Conservation (phyloP, 2,329 filamentous ascomycete genomes). For the Cladophialophora immunda region DNA sequence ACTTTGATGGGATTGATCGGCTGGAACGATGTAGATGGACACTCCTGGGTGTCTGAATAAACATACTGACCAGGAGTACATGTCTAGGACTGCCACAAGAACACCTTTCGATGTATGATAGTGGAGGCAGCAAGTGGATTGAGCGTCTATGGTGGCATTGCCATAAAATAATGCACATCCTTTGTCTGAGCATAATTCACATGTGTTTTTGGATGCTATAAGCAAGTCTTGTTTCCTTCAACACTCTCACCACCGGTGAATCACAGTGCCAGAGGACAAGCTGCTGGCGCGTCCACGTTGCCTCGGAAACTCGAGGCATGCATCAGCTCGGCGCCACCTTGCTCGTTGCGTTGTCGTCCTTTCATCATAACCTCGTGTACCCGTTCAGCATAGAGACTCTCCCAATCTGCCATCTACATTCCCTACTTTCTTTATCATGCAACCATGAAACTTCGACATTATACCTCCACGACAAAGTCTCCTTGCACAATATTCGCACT, state of each 20-base stretch:
- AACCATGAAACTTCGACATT: not conserved
- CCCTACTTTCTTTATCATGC: not conserved
- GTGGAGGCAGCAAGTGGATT: not conserved
- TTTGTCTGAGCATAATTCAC: not conserved
- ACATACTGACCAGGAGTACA: not conserved
- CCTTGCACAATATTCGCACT: constrained; percentile 61
- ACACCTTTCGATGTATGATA: not conserved
- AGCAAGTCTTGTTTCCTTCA: not conserved
- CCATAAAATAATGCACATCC: not conserved
- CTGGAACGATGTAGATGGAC: not conserved
- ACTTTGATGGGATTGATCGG: constrained; percentile 23
- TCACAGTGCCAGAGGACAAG: not conserved
- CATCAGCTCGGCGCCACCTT: not conserved
- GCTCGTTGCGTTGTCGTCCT: not conserved
- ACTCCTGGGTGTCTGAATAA: not conserved
- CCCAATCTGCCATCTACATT: not conserved
- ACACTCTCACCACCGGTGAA: not conserved
- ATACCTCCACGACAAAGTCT: constrained; percentile 11
- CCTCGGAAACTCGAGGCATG: not conserved
- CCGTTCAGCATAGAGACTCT: not conserved
- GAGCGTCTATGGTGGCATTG: not conserved
- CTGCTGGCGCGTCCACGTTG: not conserved
- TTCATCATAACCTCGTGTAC: not conserved
- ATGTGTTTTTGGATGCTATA: not conserved
- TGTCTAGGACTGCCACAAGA: not conserved